A percentile compares a stretch with the other conserved stretches of the same genome.
These are phyloP conservation scores for Purpureocillium lavendulum DNA, from an alignment of 2,329 filamentous ascomycete genomes.

Conservation along the genomic window DNA sequence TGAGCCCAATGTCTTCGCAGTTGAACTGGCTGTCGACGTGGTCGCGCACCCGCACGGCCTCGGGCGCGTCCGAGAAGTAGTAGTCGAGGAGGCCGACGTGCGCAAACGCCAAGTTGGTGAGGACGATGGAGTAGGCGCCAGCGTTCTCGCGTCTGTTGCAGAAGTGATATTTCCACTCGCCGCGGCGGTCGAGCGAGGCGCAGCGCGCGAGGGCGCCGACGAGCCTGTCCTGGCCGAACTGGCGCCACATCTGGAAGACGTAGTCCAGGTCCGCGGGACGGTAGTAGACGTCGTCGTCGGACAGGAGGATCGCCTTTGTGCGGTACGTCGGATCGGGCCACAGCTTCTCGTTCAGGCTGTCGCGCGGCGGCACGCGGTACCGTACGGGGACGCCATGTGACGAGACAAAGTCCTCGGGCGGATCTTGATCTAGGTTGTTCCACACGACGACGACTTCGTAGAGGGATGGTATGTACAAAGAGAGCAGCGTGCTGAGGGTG, in stretches of 20 bases:
- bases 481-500: conserved; percentile 19
- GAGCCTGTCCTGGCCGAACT: conserved; percentile 24
- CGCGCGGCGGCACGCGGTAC: conserved; percentile 20
- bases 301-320: conserved; percentile 29
- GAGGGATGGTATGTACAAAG: conserved; percentile 24
- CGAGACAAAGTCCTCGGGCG: conserved; percentile 20
- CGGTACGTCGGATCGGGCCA: conserved; percentile 24
- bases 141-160: conserved; percentile 17
- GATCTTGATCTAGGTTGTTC: conserved; percentile 23
- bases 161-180: conserved; percentile 21
- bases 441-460: conserved; percentile 28
- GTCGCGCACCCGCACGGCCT: conserved; percentile 20
- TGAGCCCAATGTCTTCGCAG: conserved; percentile 32
- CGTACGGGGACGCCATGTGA: conserved; percentile 22
- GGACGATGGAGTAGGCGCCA: conserved; percentile 24
- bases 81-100: conserved; percentile 29
- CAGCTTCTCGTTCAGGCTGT: conserved; percentile 30
- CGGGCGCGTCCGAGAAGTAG: conserved; percentile 25
- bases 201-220: conserved; percentile 29
- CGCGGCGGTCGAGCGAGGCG: conserved; percentile 13
- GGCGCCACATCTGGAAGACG: conserved; percentile 31
- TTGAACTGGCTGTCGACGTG: conserved; percentile 29
- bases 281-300: conserved; percentile 31
- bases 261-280: conserved; percentile 28
- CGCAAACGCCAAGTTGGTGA: conserved; percentile 28